Base-by-base conservation (phyloP, 192 early-diverging fungal genomes). In the Backusella westeae region DNA sequence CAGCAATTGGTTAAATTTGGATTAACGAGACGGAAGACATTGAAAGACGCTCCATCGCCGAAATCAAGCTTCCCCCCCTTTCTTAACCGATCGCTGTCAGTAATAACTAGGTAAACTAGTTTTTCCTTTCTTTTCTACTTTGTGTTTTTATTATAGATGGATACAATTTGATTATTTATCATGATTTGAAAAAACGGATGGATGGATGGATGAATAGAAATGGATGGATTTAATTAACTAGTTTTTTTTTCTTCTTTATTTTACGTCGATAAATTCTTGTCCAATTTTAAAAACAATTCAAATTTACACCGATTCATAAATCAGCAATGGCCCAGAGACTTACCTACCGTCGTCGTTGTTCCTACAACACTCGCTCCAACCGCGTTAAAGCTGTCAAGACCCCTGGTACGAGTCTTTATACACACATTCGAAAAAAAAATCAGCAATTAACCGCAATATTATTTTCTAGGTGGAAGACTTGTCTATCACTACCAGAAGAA, bases 291-390 rank as follows among this genome's bases (percentile, higher is more conserved):
- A 59, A 23, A 15, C 42, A 59, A 59, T 6, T 59, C 8, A 17
- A n/a, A 23, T 56, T 23, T 4, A 26, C n/a, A 23, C 21, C 53
- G 3, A 32, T 32, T 21, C 49, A 53, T 52, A 52, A 4, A 56
- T n/a, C 65, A 75, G 38, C 39, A 85, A 94, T 94, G 92, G 91
- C 82, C 82, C 91, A 93, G 84, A 89, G 94, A 85, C 88, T 93
- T 78, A 94, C 93, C 75, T 95, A 94, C 90, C 87, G 94, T 83
- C 88, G 94, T 82, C 89, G 93, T 84, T 86, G 94, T 78, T 90
- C 92, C 72, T 94, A 96, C 91, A 94, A 96, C 91, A 95, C 94
- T 84, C 93, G 91, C 85, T 94, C 93, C 75, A 96, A 96, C 91
- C 90, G 93, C 86, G 90, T 87, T 85, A 83, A 89, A 80, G 85